These are phyloP conservation scores for Theileria sp. DNA, from an alignment of 169 alveolate species.

Conservation along the genomic window DNA sequence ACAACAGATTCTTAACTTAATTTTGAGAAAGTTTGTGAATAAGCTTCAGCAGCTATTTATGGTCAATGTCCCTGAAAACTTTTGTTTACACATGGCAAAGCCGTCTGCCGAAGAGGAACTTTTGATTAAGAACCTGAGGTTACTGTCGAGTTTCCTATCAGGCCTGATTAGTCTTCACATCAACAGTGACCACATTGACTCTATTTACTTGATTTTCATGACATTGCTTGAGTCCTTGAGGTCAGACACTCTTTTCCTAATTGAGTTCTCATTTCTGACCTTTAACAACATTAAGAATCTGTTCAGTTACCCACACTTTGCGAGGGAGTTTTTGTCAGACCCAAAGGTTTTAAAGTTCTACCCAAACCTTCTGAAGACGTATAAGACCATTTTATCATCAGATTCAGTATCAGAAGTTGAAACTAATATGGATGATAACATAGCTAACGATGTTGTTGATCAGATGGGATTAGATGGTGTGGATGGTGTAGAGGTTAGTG, in stretches of 20 bases:
- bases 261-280: constrained; percentile 62
- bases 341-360: constrained; percentile 32
- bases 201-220: constrained; percentile 50
- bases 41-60: constrained; percentile 32
- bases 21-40: constrained; percentile 50
- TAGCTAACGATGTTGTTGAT: constrained; percentile 16
- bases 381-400: neutral
- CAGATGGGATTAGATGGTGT: constrained; percentile 1
- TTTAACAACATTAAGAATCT: constrained; percentile 48
- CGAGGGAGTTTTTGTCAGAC: constrained; percentile 39
- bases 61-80: constrained; percentile 34
- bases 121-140: constrained; percentile 27
- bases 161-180: constrained; percentile 38
- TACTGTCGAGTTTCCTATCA: constrained; percentile 44
- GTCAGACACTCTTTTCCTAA: constrained; percentile 24
- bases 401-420: constrained; percentile 27
- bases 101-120: constrained; percentile 18
- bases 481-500: constrained; percentile 18
- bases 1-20: constrained; percentile 39
- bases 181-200: constrained; percentile 47
- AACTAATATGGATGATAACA: constrained; percentile 24
- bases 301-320: constrained; percentile 49
- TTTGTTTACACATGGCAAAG: constrained; percentile 42
- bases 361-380: constrained; percentile 34
- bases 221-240: constrained; percentile 47